phyloP scores from a whole-genome alignment of 192 early-diverging fungal genomes.

The Linnemannia schmuckeri region DNA sequence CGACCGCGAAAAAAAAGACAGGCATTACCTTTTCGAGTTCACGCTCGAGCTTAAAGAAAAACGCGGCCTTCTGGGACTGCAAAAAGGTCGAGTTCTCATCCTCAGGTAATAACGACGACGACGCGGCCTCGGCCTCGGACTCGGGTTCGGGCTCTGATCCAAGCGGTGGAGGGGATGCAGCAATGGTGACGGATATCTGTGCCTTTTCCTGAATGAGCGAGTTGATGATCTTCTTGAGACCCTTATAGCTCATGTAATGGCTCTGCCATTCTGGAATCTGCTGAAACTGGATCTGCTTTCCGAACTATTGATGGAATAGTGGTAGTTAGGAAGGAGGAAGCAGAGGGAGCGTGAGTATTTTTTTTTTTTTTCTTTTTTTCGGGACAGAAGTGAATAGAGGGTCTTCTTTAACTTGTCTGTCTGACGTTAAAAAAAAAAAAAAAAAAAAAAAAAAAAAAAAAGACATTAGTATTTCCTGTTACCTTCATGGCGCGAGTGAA shows the following conservation, averaged over 20 bases:
- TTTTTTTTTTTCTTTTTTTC: not conserved
- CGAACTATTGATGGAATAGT: conserved; percentile 76
- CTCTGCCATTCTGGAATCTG: conserved; percentile 92
- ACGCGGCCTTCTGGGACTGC: conserved; percentile 92
- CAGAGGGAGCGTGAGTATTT: not conserved
- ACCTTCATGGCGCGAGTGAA: not conserved
- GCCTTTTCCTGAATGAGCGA: conserved; percentile 66
- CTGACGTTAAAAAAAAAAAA: not conserved
- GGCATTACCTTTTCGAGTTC: conserved; percentile 91
- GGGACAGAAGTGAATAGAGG: not conserved
- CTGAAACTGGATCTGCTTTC: conserved; percentile 96
- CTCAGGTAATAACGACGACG: conserved; percentile 17
- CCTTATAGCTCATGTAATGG: conserved; percentile 98
- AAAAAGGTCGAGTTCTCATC: conserved; percentile 65
- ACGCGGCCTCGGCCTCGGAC: too few species aligned
- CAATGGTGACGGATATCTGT: conserved; percentile 51
- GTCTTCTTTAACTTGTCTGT: not conserved
- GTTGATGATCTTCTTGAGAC: conserved; percentile 97
- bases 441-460: not conserved
- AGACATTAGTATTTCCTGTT: not conserved
- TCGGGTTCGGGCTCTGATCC: conserved; percentile 23
- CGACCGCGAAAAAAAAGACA: not conserved
- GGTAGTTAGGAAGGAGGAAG: not conserved
- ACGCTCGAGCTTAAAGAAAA: conserved; percentile 98
- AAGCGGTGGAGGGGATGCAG: conserved; percentile 50